Evolutionary conservation across 176 grass and related monocot species (phyloP).

Genomic region (barley (Hordeum vulgare)): MorexV3_pseudomolecules_assembly NC_058519.1:275296629-275297128

Average conservation of each 20-base stretch:
- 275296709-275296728: background rate
- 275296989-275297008: background rate
- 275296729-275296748: background rate
- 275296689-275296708: background rate
- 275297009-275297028: background rate
- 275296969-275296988: background rate
- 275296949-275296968: background rate
- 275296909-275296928: background rate
- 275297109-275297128: background rate
- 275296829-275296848: background rate
- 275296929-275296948: background rate
- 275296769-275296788: background rate
- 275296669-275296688: background rate
- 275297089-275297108: slow-evolving; percentile 11
- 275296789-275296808: background rate
- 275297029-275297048: background rate
- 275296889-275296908: background rate
- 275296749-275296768: slow-evolving; percentile 17
- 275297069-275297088: background rate
- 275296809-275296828: background rate
- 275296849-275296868: background rate
- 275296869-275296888: background rate
- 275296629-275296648: too few relatives aligned
- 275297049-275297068: background rate
- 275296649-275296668: too few relatives aligned